Conservation (phyloP, 164 flowering plant genomes). For the Annona squamosa region DNA sequence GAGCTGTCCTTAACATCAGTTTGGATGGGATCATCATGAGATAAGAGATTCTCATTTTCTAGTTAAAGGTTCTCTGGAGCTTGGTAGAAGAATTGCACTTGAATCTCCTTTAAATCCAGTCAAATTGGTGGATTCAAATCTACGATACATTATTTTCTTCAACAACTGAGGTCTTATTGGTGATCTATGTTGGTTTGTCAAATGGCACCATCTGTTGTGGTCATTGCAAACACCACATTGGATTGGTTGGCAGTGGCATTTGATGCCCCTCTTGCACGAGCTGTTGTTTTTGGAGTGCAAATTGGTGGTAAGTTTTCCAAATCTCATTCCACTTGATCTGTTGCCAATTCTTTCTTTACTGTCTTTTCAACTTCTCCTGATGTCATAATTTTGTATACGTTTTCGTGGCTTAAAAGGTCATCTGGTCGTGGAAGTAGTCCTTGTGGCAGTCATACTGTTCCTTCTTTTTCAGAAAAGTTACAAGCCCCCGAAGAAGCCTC, state of each 20-base stretch:
- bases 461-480: slow-evolving; percentile 85
- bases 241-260: slow-evolving; percentile 44
- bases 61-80: too few species aligned
- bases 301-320: slow-evolving; percentile 51
- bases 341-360: not conserved
- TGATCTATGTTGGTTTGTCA: not conserved
- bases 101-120: too few species aligned
- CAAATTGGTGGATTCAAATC: too few species aligned
- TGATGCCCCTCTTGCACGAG: slow-evolving; percentile 67
- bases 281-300: slow-evolving; percentile 80
- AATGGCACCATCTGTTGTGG: slow-evolving; percentile 3
- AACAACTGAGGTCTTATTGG: too few species aligned
- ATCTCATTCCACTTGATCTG: not conserved
- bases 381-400: not conserved
- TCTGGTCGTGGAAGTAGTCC: slow-evolving; percentile 74
- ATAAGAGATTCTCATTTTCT: too few species aligned
- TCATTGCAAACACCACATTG: slow-evolving; percentile 23
- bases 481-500: slow-evolving; percentile 86
- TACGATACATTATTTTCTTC: too few species aligned
- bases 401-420: slow-evolving; percentile 51
- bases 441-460: slow-evolving; percentile 63
- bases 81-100: too few species aligned
- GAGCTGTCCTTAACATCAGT: too few species aligned
- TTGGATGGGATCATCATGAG: too few species aligned
- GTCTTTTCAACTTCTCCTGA: not conserved